A percentile compares a stretch with the other conserved stretches of the same genome.
phyloP scores from a whole-genome alignment of 805 yeast genomes.

The Teunomyces gatunensis region DNA sequence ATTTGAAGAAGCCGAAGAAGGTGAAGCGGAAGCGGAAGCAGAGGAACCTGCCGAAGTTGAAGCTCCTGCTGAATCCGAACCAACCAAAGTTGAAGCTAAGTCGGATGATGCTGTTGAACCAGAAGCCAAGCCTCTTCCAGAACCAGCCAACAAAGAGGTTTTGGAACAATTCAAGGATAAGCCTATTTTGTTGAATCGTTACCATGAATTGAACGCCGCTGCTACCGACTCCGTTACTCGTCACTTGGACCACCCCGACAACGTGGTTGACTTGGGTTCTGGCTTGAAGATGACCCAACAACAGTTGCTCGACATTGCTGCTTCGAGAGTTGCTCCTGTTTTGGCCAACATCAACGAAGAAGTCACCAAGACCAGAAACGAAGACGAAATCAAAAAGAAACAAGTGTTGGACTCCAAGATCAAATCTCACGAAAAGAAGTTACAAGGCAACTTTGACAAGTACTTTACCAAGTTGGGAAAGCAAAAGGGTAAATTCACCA shows the following conservation, averaged over 20 bases:
- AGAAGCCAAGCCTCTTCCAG: constrained; percentile 30
- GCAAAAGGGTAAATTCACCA: constrained; percentile 37
- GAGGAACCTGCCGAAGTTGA: constrained; percentile 35
- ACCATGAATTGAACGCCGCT: constrained; percentile 47
- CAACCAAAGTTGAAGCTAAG: constrained; percentile 17
- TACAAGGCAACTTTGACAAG: constrained; percentile 35
- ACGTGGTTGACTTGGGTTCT: constrained; percentile 50
- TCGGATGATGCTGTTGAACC: constrained; percentile 35
- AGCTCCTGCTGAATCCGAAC: constrained; percentile 32
- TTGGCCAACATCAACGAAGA: constrained; percentile 49
- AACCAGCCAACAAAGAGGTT: constrained; percentile 23
- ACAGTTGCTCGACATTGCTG: constrained; percentile 55
- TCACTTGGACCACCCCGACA: constrained; percentile 47
- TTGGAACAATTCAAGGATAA: constrained; percentile 42
- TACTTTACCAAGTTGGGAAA: constrained; percentile 37
- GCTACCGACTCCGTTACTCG: constrained; percentile 47
- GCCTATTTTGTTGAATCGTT: constrained; percentile 48
- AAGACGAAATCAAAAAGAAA: constrained; percentile 43
- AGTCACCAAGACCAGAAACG: constrained; percentile 42
- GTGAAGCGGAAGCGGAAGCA: constrained; percentile 8
- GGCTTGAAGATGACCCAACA: constrained; percentile 54
- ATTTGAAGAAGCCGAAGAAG: constrained; percentile 2
- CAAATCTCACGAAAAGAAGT: constrained; percentile 33
- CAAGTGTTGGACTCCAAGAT: constrained; percentile 36
- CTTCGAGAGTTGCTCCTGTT: constrained; percentile 54